Percentiles rank a stretch among this genome's conserved stretches.
These are phyloP conservation scores for Laguncularia racemosa DNA, from an alignment of 345 rosid genomes.

Conservation along the genomic window DNA sequence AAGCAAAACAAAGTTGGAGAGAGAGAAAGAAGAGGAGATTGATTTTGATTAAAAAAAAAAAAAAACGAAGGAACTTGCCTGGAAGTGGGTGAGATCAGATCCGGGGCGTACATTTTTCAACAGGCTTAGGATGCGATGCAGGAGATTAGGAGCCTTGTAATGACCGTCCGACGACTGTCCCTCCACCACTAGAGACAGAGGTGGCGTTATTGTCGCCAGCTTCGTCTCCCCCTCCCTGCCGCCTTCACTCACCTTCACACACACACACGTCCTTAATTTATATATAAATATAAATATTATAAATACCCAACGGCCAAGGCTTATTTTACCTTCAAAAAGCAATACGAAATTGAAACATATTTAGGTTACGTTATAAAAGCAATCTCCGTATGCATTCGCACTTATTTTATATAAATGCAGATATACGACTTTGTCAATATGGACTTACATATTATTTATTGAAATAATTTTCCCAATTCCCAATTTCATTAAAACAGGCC, in stretches of 20 bases:
- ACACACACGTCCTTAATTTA: slow-evolving; percentile 1
- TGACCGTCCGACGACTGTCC: slow-evolving; percentile 23
- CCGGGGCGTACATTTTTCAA: slow-evolving; percentile 48
- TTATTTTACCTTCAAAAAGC: no score
- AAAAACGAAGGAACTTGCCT: slow-evolving; percentile 33
- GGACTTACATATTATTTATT: no score
- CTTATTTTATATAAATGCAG: no score
- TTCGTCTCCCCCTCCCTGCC: slow-evolving; percentile 8
- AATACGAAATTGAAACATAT: no score
- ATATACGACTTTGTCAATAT: no score
- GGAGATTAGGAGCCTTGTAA: slow-evolving; percentile 34
- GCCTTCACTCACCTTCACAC: slow-evolving; percentile 18
- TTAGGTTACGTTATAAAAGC: no score
- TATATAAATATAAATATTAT: no score
- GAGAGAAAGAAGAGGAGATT: background rate
- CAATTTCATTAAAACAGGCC: no score
- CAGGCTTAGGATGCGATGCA: slow-evolving; percentile 42
- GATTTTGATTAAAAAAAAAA: no score
- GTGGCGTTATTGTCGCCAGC: slow-evolving; percentile 44
- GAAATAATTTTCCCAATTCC: no score
- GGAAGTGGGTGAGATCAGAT: slow-evolving; percentile 51
- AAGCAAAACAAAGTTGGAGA: background rate
- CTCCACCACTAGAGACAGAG: slow-evolving; percentile 37
- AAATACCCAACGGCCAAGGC: no score
- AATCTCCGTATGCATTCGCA: no score